A percentile compares a stretch with the other conserved stretches of the same genome.
phyloP scores from a whole-genome alignment of 371 early-diverging fungal species.

The Rhizopus arrhizus region DNA sequence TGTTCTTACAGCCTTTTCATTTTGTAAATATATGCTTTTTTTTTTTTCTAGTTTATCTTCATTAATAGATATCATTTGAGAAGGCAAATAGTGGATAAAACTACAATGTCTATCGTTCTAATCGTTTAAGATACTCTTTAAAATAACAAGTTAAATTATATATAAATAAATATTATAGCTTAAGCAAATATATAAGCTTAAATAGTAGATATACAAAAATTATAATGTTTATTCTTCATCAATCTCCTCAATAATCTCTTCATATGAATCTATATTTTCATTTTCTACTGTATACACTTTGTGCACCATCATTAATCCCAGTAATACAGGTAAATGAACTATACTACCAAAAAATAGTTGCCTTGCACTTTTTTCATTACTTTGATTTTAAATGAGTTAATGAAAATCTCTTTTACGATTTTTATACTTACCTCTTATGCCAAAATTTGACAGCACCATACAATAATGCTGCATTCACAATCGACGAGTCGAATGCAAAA shows the following conservation, averaged over 20 bases:
- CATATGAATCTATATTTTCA: slow-evolving; percentile 3
- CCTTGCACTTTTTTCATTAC: slow-evolving; percentile 78
- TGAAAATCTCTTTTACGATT: not conserved
- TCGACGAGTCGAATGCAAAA: slow-evolving; percentile 67
- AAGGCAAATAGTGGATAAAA: too few relatives aligned
- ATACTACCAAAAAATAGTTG: slow-evolving; percentile 89
- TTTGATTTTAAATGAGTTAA: slow-evolving; percentile 9
- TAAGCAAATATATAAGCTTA: too few relatives aligned
- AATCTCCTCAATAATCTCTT: not conserved
- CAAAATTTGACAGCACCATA: slow-evolving; percentile 77
- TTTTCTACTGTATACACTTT: slow-evolving; percentile 45
- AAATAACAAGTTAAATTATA: too few relatives aligned
- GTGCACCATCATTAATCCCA: slow-evolving; percentile 87
- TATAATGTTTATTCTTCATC: not conserved
- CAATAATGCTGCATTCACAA: slow-evolving; percentile 77
- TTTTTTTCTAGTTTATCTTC: too few relatives aligned
- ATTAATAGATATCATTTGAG: too few relatives aligned
- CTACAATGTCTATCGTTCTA: too few relatives aligned
- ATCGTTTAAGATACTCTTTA: too few relatives aligned
- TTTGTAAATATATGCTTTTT: too few relatives aligned
- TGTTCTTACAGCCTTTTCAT: too few relatives aligned
- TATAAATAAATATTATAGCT: too few relatives aligned
- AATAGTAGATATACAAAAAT: too few relatives aligned
- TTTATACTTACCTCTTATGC: slow-evolving; percentile 49
- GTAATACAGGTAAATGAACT: slow-evolving; percentile 81